These are phyloP conservation scores for Nothopassalora personata DNA, from an alignment of 2,329 filamentous ascomycete species.

Conservation along the genomic window DNA sequence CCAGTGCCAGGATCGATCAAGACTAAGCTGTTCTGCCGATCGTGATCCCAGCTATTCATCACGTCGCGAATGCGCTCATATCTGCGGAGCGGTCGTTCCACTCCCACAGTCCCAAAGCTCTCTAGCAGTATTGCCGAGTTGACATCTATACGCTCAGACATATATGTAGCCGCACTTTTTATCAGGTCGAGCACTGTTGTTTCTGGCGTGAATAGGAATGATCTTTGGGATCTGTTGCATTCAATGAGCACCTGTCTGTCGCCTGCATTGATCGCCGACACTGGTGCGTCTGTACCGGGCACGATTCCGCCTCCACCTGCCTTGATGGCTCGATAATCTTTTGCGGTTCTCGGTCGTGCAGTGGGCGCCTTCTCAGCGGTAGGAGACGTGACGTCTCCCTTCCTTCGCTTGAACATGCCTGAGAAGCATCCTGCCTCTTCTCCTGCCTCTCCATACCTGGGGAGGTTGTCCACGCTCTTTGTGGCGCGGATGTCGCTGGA, in stretches of 20 bases:
- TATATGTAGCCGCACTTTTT: conserved; percentile 57
- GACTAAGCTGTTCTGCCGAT: conserved; percentile 68
- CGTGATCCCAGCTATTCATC: conserved; percentile 87
- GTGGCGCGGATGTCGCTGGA: conserved; percentile 31
- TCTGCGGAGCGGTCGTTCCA: conserved; percentile 75
- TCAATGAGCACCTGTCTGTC: conserved; percentile 71
- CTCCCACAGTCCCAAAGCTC: conserved; percentile 65
- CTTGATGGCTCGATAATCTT: conserved; percentile 32
- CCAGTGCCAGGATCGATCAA: conserved; percentile 55
- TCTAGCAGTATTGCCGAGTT: conserved; percentile 69
- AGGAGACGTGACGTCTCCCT: conserved; percentile 15
- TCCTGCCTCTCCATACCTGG: conserved; percentile 19
- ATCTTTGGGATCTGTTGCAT: conserved; percentile 63
- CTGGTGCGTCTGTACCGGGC: conserved; percentile 65
- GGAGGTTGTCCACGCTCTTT: conserved; percentile 24
- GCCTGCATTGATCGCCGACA: conserved; percentile 73
- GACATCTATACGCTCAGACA: conserved; percentile 60
- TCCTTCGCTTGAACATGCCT: conserved; percentile 33
- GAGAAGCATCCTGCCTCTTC: conserved; percentile 27
- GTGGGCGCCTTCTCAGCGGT: conserved; percentile 10
- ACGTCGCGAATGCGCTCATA: conserved; percentile 85
- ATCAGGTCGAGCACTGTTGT: conserved; percentile 73
- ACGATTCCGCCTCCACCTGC: conserved; percentile 45
- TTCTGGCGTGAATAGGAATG: conserved; percentile 65
- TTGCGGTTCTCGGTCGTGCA: conserved; percentile 19